Base-by-base conservation (phyloP, 1,284 basidiomycete genomes). In the Coniferiporia weirii region DNA sequence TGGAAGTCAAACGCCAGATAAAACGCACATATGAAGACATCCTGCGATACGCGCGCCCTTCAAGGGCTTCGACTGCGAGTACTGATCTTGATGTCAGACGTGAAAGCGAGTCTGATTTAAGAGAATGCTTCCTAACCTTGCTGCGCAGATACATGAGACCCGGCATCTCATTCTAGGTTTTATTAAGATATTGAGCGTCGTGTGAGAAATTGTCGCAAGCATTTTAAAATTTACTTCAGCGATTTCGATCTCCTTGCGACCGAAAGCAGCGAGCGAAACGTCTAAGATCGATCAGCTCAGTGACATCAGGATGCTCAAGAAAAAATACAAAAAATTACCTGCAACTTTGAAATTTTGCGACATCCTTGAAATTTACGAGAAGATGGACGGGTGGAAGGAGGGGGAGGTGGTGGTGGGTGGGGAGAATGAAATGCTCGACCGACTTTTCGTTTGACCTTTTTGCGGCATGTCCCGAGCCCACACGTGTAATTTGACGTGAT, bases 231-330 rank as follows among this genome's bases (percentile, higher is more conserved):
- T 54, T 67, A 89, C 89, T 83, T 98, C 95, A 66, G 95, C 95
- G 75, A 98, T 94, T 81, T 96, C 89, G 70, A 98, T 92, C 81
- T 98, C 95, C 82, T 98, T 97, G 79, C 95, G 93, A 77, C 94
- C 93, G 74, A 93, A 95, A 64, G 93, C 91, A 72, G 95, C 95
- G 72, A 98, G 91, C 72, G 95, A 98, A 73, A 97, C 81, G 73
- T 98, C 95, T 89, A 72, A 65, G 65, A 40, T 40, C 73, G 67
- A 67, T 55, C 43, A 34, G 10, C 17, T 22, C 22, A 44, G 43
- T 34, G 62, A 65, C 0, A 67, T 57, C 55, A 44, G 22, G 40
- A 36, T 5, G 53, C 15, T n/a, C 13, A 48, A 36, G 8, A 32
- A 35, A 52, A 19, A 38, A 40, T 35, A 27, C 34, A 20, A 15